phyloP scores from a whole-genome alignment of 805 yeast genomes.

The Saturnispora hagleri region DNA sequence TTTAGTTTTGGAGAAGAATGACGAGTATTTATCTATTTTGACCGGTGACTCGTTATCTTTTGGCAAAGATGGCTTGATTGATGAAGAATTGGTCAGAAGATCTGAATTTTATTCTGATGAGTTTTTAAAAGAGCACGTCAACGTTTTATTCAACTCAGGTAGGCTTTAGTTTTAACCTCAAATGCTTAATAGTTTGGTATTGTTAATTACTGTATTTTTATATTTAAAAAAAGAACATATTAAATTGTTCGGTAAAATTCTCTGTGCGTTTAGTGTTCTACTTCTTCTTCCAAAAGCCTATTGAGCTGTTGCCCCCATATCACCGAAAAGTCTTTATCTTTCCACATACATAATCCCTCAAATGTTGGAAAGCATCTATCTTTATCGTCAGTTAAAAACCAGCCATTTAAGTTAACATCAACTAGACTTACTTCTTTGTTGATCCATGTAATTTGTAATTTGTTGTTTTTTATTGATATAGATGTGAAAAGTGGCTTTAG shows the following conservation, averaged over 20 bases:
- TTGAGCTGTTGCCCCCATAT: constrained; percentile 14
- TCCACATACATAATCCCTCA: constrained; percentile 20
- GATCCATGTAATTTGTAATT: constrained; percentile 1
- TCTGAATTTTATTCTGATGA: constrained; percentile 78
- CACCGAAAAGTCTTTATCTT: constrained; percentile 12
- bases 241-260: not conserved
- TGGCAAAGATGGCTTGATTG: constrained; percentile 31
- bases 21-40: constrained; percentile 75
- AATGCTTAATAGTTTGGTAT: not conserved
- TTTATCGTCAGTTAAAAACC: constrained; percentile 14
- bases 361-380: constrained; percentile 21
- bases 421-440: not conserved
- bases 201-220: not conserved
- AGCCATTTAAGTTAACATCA: constrained; percentile 21
- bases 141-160: constrained; percentile 56
- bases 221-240: not conserved
- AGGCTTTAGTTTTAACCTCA: constrained; percentile 25
- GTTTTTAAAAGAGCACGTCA: constrained; percentile 68
- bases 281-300: constrained; percentile 8
- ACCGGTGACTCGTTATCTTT: constrained; percentile 55
- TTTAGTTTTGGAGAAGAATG: constrained; percentile 69
- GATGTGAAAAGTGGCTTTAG: constrained; percentile 3
- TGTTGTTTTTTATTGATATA: not conserved
- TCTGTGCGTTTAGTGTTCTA: not conserved
- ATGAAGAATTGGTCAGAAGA: constrained; percentile 82